These are phyloP conservation scores for Cutaneotrichosporon sp. DNA, from an alignment of 1,284 basidiomycete species.

Conservation along the genomic window DNA sequence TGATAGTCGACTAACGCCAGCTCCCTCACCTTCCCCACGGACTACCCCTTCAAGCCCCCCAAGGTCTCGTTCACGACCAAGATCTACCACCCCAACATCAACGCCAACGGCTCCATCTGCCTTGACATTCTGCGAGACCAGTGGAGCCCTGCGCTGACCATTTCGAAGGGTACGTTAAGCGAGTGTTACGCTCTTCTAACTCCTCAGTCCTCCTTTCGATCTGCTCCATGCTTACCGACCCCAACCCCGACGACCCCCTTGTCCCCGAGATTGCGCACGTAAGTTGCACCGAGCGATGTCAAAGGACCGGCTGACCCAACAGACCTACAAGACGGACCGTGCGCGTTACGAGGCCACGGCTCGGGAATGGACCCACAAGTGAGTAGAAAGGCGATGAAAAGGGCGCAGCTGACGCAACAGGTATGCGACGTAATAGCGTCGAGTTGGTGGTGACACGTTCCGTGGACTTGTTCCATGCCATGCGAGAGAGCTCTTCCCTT, in stretches of 20 bases:
- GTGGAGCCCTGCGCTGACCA: slow-evolving; percentile 97
- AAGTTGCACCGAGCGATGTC: slow-evolving; percentile 23
- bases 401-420: slow-evolving; percentile 20
- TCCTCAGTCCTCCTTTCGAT: slow-evolving; percentile 80
- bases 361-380: slow-evolving; percentile 97
- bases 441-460: slow-evolving; percentile 8
- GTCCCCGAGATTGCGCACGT: slow-evolving; percentile 61
- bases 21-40: slow-evolving; percentile 58
- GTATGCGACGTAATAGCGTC: slow-evolving; percentile 35
- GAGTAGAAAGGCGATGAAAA: slow-evolving; percentile 18
- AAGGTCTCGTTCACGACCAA: slow-evolving; percentile 99
- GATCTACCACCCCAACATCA: slow-evolving; percentile 63
- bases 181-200: not conserved
- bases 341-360: slow-evolving; percentile 91
- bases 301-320: slow-evolving; percentile 33
- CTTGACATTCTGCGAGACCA: slow-evolving; percentile 96
- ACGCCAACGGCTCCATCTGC: slow-evolving; percentile 87
- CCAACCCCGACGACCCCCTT: slow-evolving; percentile 90
- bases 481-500: slow-evolving; percentile 6
- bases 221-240: slow-evolving; percentile 95
- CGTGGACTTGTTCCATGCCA: slow-evolving; percentile 14
- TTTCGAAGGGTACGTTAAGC: slow-evolving; percentile 79
- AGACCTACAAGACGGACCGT: slow-evolving; percentile 94
- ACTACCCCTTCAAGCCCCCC: slow-evolving; percentile 99
- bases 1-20: slow-evolving; percentile 28